Conservation (phyloP, 805 yeast species). For the Metschnikowia santaceciliae region DNA sequence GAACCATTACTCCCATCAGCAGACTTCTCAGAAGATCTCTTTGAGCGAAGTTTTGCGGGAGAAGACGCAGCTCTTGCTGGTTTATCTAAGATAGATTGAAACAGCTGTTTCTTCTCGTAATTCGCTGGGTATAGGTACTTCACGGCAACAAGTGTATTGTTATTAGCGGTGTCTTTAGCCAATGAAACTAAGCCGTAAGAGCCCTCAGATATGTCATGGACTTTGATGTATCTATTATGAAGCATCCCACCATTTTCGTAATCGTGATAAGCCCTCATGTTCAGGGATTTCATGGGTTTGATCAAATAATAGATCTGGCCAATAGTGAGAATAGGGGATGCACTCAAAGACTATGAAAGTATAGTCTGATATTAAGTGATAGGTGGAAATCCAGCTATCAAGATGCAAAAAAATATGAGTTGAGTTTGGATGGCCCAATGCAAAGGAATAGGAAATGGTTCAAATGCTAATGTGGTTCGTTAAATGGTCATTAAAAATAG, state of each 20-base stretch:
- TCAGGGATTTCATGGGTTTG: neutral
- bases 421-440: conserved; percentile 1
- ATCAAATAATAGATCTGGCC: neutral
- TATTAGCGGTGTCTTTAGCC: conserved; percentile 61
- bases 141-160: conserved; percentile 65
- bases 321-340: neutral
- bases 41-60: conserved; percentile 31
- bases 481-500: conserved; percentile 4
- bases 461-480: conserved; percentile 5
- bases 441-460: neutral
- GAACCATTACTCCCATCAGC: conserved; percentile 47
- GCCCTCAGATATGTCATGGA: conserved; percentile 82
- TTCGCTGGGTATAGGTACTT: conserved; percentile 72
- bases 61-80: conserved; percentile 30
- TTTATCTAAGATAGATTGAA: conserved; percentile 14
- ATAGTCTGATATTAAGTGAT: neutral
- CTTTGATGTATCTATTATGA: conserved; percentile 59
- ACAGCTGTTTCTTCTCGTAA: conserved; percentile 25
- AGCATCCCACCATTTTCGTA: conserved; percentile 45
- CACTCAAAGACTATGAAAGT: neutral
- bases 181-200: conserved; percentile 89
- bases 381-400: neutral
- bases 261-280: conserved; percentile 38
- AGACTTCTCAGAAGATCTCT: conserved; percentile 10
- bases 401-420: neutral